Evolutionary conservation across 352 stramenopile genomes (phyloP).

Genomic region (Globisporangium polare): DNA sequence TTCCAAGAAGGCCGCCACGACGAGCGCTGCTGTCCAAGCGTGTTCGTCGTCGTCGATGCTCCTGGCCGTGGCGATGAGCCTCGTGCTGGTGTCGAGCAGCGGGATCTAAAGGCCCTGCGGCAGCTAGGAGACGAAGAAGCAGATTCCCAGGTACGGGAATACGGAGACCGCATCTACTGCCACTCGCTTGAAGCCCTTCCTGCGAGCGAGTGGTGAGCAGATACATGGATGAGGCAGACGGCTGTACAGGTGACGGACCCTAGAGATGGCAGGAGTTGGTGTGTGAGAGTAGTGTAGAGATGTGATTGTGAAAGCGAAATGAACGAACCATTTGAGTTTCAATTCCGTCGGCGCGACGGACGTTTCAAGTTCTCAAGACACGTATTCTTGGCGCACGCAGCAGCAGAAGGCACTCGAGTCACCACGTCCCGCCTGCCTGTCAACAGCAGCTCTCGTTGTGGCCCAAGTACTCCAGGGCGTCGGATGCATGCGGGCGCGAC

Average conservation of each 20-base stretch:
- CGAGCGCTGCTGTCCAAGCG: not conserved
- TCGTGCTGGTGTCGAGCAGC: not conserved
- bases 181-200: not conserved
- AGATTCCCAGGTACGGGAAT: not conserved
- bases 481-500: constrained; percentile 9
- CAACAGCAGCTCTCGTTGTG: no score
- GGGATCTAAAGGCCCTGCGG: not conserved
- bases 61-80: not conserved
- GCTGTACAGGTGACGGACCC: not conserved
- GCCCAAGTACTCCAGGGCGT: not conserved
- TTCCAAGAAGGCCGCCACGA: not conserved
- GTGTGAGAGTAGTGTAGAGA: not conserved
- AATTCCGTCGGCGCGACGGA: no score
- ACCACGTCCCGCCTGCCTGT: no score
- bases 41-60: not conserved
- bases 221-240: not conserved
- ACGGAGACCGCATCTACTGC: not conserved
- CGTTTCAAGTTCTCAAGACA: no score
- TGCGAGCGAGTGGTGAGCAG: not conserved
- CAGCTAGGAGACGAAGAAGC: not conserved
- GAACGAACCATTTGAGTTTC: not conserved
- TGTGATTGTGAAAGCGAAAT: not conserved
- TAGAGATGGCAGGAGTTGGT: not conserved
- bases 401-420: no score
- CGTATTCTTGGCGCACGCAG: no score